Conservation (phyloP, 192 early-diverging fungal genomes). For the Lunasporangiospora selenospora region DNA sequence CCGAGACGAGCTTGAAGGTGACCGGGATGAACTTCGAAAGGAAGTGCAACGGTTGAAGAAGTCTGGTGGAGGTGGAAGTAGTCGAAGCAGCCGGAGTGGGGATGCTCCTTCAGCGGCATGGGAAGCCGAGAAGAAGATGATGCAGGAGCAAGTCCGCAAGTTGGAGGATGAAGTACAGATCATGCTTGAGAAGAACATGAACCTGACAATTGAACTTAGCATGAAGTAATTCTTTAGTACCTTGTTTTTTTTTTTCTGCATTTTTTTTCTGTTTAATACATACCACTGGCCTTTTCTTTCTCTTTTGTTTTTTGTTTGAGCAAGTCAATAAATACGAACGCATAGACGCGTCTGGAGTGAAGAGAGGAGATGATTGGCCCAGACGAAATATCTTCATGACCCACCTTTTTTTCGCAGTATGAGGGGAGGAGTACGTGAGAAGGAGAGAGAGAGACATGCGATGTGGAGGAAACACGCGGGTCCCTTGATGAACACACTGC, state of each 20-base stretch:
- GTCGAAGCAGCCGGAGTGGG: background rate
- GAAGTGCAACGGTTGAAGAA: constrained; percentile 35
- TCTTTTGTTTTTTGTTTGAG: too few relatives aligned
- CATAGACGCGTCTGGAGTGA: too few relatives aligned
- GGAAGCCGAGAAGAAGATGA: constrained; percentile 19
- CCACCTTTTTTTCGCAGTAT: too few relatives aligned
- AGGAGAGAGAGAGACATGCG: too few relatives aligned
- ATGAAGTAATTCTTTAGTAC: constrained; percentile 18
- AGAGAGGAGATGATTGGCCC: too few relatives aligned
- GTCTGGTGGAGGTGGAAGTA: constrained; percentile 2
- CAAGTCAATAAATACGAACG: too few relatives aligned
- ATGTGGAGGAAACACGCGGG: too few relatives aligned
- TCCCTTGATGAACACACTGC: too few relatives aligned
- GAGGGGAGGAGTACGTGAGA: too few relatives aligned
- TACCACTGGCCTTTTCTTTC: background rate
- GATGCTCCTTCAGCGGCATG: constrained; percentile 13
- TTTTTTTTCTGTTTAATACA: background rate
- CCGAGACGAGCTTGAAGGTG: constrained; percentile 36
- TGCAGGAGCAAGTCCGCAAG: constrained; percentile 26
- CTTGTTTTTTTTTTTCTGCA: background rate
- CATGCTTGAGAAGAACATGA: constrained; percentile 49
- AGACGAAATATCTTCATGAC: too few relatives aligned
- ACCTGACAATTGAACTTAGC: constrained; percentile 44
- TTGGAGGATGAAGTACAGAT: constrained; percentile 42
- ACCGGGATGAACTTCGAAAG: constrained; percentile 22